phyloP scores from a whole-genome alignment of 805 yeast species.

The Sugiyamaella americana region DNA sequence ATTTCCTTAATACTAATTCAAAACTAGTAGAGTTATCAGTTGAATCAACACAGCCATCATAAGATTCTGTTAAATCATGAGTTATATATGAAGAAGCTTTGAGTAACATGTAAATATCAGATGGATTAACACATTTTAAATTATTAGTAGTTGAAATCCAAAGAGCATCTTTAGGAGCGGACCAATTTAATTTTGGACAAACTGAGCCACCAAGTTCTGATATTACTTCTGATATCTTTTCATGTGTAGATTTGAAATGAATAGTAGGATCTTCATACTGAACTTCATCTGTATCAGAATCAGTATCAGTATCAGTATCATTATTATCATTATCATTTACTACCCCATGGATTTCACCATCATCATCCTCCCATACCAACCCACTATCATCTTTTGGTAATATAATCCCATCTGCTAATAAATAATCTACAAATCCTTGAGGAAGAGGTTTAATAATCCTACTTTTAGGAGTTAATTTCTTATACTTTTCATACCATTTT shows the following conservation, averaged over 20 bases:
- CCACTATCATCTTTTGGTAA: slow-evolving; percentile 44
- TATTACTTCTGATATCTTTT: slow-evolving; percentile 42
- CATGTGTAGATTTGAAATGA: slow-evolving; percentile 57
- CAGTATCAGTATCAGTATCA: slow-evolving; percentile 23
- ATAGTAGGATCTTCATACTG: slow-evolving; percentile 38
- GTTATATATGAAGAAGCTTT: slow-evolving; percentile 84
- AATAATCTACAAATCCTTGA: slow-evolving; percentile 48
- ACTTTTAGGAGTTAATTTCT: slow-evolving; percentile 44
- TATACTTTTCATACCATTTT: slow-evolving; percentile 52
- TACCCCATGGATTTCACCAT: not conserved
- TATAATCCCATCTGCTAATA: slow-evolving; percentile 61
- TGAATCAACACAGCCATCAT: slow-evolving; percentile 38
- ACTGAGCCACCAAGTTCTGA: slow-evolving; percentile 49
- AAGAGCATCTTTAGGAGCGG: slow-evolving; percentile 89
- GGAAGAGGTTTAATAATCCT: slow-evolving; percentile 55
- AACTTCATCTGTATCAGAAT: slow-evolving; percentile 16
- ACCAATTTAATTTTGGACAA: slow-evolving; percentile 92
- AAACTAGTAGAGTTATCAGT: slow-evolving; percentile 24
- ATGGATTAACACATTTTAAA: slow-evolving; percentile 60
- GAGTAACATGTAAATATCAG: slow-evolving; percentile 72
- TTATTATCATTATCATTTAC: slow-evolving; percentile 26
- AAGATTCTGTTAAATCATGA: slow-evolving; percentile 75
- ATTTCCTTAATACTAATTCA: slow-evolving; percentile 73
- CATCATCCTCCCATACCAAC: slow-evolving; percentile 55
- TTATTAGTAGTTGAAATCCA: slow-evolving; percentile 84